Percentiles rank a stretch among this genome's conserved stretches.
These are phyloP conservation scores for Rhizopogon hawkerae DNA, from an alignment of 1,284 basidiomycete genomes.

Conservation along the genomic window DNA sequence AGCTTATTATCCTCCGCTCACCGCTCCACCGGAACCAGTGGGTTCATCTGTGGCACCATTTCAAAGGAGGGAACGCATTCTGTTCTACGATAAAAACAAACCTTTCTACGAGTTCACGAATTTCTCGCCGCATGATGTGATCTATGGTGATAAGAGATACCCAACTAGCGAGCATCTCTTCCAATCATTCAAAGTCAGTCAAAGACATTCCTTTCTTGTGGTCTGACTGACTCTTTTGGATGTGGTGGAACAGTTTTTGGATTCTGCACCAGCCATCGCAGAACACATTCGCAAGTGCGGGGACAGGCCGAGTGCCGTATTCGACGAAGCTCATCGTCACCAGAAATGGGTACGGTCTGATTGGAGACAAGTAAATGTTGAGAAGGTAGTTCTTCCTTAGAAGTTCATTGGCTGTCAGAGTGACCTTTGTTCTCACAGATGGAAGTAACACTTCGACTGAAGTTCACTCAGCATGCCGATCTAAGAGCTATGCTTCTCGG, in stretches of 20 bases:
- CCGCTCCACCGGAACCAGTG: conserved; percentile 22
- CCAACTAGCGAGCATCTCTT: conserved; percentile 65
- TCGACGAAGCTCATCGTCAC: conserved; percentile 58
- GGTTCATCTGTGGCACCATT: conserved; percentile 26
- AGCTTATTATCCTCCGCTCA: conserved; percentile 26
- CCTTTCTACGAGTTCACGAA: conserved; percentile 64
- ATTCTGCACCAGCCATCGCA: conserved; percentile 47
- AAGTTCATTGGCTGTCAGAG: neutral
- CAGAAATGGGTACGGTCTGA: conserved; percentile 49
- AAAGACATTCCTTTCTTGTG: neutral
- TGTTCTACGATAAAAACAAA: conserved; percentile 54
- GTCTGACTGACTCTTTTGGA: neutral
- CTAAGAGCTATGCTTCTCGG: conserved; percentile 45
- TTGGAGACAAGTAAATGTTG: conserved; percentile 55
- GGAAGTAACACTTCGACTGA: conserved; percentile 49
- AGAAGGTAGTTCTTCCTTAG: conserved; percentile 34
- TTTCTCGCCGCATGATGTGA: conserved; percentile 52
- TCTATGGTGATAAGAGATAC: conserved; percentile 48
- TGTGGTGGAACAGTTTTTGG: conserved; percentile 39
- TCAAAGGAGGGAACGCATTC: conserved; percentile 30
- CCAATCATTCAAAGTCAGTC: conserved; percentile 53
- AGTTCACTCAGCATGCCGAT: conserved; percentile 55
- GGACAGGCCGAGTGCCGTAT: conserved; percentile 50
- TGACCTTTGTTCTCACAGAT: conserved; percentile 33
- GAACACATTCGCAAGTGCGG: conserved; percentile 58